Evolutionary conservation across 768 basidiomycete species (phyloP).

Genomic region (Boletellus ananas): DNA sequence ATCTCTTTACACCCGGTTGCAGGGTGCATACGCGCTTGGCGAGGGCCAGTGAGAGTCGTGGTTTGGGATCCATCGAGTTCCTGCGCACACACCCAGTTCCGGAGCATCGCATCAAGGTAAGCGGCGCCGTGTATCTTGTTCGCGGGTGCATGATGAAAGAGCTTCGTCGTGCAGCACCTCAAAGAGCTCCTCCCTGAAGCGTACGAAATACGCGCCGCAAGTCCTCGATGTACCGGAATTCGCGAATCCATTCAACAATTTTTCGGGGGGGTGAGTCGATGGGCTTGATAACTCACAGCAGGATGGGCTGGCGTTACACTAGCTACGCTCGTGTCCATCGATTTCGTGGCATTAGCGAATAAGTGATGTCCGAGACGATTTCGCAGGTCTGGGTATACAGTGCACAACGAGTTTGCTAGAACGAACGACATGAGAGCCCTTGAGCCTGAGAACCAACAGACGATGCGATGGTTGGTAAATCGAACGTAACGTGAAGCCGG

Average conservation of each 20-base stretch:
- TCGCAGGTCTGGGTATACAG: background rate
- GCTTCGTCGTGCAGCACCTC: constrained; percentile 38
- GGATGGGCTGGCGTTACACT: background rate
- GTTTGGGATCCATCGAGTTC: constrained; percentile 48
- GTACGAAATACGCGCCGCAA: constrained; percentile 50
- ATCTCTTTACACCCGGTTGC: constrained; percentile 1
- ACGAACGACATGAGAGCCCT: constrained; percentile 4
- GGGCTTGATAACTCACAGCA: constrained; percentile 1
- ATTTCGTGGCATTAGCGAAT: background rate
- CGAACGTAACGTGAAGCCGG: constrained; percentile 6
- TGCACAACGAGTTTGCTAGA: constrained; percentile 3
- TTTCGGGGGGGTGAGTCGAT: constrained; percentile 12
- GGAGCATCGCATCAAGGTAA: constrained; percentile 65
- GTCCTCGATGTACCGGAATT: constrained; percentile 48
- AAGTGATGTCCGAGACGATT: background rate
- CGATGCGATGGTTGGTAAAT: background rate
- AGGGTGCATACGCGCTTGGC: constrained; percentile 74
- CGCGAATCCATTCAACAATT: constrained; percentile 32
- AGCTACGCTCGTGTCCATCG: too few species aligned
- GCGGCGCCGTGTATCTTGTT: constrained; percentile 12
- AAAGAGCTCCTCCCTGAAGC: constrained; percentile 55
- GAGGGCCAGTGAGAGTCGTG: constrained; percentile 44
- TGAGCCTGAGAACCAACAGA: background rate
- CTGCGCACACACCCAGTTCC: constrained; percentile 80
- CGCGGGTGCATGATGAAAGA: background rate